Evolutionary conservation across 148 eudicot species (phyloP), one percentile per base, ranked within the genome.

Genomic region (Rhododendron mucronatum): DNA sequence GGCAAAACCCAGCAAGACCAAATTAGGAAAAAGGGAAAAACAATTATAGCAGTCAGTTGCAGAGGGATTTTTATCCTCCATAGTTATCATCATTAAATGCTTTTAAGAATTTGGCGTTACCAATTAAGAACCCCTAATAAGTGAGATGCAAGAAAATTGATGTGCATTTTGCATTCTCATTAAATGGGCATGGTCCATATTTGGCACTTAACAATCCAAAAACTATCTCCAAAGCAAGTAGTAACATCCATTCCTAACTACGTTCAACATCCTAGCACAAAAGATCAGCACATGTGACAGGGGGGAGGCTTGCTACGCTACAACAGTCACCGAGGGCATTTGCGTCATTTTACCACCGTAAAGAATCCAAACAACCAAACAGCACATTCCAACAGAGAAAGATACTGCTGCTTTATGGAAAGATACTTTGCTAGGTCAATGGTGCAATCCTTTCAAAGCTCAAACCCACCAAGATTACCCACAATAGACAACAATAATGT

Each of bases 311-410:
- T 84, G 79, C 61, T 76, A 85, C 6, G 1, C 77, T 33, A 33
- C 10, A 63, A 82, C 53, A 21, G 53, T 65, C 48, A 65, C n/a
- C 63, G 14, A 65, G 78, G 85, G 85, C 82, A 86, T 83, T 78
- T 37, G 78, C n/a, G 86, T 86, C 80, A 86, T 74, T 79, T 61
- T 84, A 83, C 26, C 16, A 81, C 23, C 2, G 11, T 11, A 45
- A 4, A 84, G 57, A 84, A 84, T 33, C 86, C 77, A 78, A 85
- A 44, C 23, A 59, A 18, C 9, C 65, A 20, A 20, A 18, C 35
- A 10, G 26, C 71, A 35, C 83, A 45, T 12, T 53, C 53, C 18
- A 50, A 67, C 82, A 84, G 73, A 16, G 26, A 76, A 44, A 26
- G 33, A 33, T 20, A 83, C 67, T 0, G 69, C 47, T 35, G 80